Conservation (phyloP, 2,329 filamentous ascomycete genomes). For the Phaeosphaeria sp. region DNA sequence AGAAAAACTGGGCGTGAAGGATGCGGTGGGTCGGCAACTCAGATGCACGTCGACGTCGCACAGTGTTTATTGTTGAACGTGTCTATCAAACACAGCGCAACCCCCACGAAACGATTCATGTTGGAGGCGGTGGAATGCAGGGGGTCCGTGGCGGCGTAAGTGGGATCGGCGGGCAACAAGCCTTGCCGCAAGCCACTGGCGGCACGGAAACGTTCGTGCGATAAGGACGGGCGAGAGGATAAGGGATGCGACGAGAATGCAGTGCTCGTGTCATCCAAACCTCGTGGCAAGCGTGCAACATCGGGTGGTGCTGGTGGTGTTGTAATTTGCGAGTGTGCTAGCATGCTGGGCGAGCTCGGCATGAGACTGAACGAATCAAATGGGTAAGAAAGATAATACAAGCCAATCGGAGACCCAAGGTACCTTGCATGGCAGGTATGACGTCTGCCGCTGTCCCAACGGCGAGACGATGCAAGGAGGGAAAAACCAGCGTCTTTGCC, state of each 20-base stretch:
- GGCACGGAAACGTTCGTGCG: constrained; percentile 16
- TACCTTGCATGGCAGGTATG: constrained; percentile 11
- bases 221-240: constrained; percentile 5
- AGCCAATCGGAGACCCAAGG: constrained; percentile 2
- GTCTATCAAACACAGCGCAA: not conserved
- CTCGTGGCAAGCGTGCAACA: not conserved
- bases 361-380: not conserved
- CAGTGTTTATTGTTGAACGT: not conserved
- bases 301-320: not conserved
- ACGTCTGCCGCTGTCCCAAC: constrained; percentile 3
- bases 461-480: not conserved
- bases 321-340: not conserved
- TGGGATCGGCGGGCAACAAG: constrained; percentile 19
- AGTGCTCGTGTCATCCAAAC: not conserved
- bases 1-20: constrained; percentile 15
- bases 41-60: not conserved
- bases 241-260: not conserved
- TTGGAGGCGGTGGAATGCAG: constrained; percentile 14
- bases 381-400: not conserved
- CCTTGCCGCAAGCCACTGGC: constrained; percentile 3
- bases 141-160: constrained; percentile 11
- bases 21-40: constrained; percentile 13
- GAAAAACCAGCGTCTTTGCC: constrained; percentile 2
- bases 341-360: not conserved
- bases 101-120: not conserved